Base-by-base conservation (phyloP, 169 alveolate species). In the Theileria equi region DNA sequence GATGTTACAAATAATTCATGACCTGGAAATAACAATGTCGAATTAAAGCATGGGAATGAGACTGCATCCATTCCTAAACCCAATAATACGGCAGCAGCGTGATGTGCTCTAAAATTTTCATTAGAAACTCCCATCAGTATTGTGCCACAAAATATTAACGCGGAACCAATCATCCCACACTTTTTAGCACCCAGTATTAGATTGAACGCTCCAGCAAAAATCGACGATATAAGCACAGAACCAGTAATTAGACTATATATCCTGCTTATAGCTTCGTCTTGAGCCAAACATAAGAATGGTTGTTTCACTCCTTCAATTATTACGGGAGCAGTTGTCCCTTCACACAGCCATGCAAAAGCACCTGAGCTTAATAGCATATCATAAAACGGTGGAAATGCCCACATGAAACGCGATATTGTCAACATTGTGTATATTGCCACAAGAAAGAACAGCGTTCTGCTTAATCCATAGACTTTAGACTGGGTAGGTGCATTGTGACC, bases 1-100 rank as follows among this genome's bases (percentile, higher is more conserved):
- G 81, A 63, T 0, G 83, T 81, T 31, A 80, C 73, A 32, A 80
- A 29, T 58, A 65, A 59, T 11, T 80, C 82, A 67, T 58, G 61
- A 5, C 77, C 69, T n/a, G 88, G 88, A 60, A 32, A 80, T 73
- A 80, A 67, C 1, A 74, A 64, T 1, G 81, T 61, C 25, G 82
- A 70, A 68, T 69, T 71, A 31, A 80, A 64, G 19, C 78, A 59
- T 2, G 88, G 53, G 48, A 72, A 72, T 16, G 77, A 58, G 0
- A 63, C 70, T 58, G 65, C 32, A 43, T 80, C 88, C 28, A 80
- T 73, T 16, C 88, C 83, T 8, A 76, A 76, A 3, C 82, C 88
- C 36, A 74, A 48, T 23, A 71, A 48, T 0, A 80, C 48, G 4
- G 78, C 78, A 26, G 78, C 86, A n/a, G 69, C 43, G 11, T 59